Conservation (phyloP, 441 rosid genomes). For the Euphorbia schlechtendalii region DNA sequence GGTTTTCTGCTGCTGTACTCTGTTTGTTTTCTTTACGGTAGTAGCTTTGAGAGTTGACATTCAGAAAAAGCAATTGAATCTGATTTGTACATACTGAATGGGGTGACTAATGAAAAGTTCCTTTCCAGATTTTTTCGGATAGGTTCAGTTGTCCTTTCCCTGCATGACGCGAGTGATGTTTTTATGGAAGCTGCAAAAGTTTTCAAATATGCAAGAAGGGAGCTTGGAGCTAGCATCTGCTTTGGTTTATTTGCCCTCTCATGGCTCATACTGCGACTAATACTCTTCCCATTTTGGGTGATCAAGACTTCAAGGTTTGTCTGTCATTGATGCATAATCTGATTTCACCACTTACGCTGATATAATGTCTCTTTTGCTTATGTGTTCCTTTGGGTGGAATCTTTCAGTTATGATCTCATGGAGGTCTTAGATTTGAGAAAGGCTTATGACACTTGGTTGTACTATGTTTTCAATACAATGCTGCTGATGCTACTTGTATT, state of each 20-base stretch:
- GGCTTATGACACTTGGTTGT: constrained; percentile 29
- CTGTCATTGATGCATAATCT: no score
- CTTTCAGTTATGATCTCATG: constrained; percentile 44
- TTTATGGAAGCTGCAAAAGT: constrained; percentile 89
- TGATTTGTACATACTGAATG: no score
- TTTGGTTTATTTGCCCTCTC: constrained; percentile 87
- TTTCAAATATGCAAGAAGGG: constrained; percentile 74
- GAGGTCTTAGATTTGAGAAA: constrained; percentile 49
- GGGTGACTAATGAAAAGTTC: no score
- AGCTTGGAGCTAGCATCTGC: constrained; percentile 78
- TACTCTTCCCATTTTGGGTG: constrained; percentile 91
- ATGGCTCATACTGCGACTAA: constrained; percentile 79
- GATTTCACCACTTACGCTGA: no score
- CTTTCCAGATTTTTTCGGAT: constrained; percentile 75
- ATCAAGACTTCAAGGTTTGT: constrained; percentile 66
- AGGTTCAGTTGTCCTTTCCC: constrained; percentile 72
- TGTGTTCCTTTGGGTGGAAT: constrained; percentile 14
- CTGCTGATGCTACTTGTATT: constrained; percentile 74
- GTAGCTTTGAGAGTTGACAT: no score
- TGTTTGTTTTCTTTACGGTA: no score
- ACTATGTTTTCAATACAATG: constrained; percentile 85
- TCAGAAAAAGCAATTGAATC: no score
- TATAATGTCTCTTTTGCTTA: constrained; percentile 12
- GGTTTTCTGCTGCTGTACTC: no score
- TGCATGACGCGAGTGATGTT: constrained; percentile 91